phyloP scores from a whole-genome alignment of 257 asterid species.

The Scutellaria barbata region DNA sequence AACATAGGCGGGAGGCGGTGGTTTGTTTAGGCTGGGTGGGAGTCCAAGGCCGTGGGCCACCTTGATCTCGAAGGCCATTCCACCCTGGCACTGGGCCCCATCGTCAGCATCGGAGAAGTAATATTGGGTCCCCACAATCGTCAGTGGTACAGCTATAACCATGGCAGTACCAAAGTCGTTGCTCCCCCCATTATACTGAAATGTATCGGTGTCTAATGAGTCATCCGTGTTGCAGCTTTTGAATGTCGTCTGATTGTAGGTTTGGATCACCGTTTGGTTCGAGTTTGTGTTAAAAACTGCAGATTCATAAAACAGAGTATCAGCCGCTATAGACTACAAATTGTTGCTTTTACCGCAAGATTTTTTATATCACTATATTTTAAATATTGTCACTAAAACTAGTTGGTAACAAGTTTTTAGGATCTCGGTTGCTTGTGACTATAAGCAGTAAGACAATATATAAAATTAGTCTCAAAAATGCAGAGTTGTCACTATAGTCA shows the following conservation, averaged over 20 bases:
- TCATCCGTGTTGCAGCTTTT: conserved; percentile 64
- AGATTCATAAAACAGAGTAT: conserved; percentile 4
- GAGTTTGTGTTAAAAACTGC: conserved; percentile 89
- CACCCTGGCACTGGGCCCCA: conserved; percentile 67
- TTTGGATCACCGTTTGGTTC: conserved; percentile 81
- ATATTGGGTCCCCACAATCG: conserved; percentile 57
- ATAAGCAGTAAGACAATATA: too few species aligned
- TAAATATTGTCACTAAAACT: too few species aligned
- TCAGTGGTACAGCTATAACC: conserved; percentile 55
- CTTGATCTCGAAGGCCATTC: conserved; percentile 76
- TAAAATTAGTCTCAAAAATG: too few species aligned
- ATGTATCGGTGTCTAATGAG: conserved; percentile 62
- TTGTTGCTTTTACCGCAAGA: too few species aligned
- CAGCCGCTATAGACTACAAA: background rate
- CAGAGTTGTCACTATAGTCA: too few species aligned
- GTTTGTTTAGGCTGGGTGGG: conserved; percentile 84
- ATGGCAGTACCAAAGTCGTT: conserved; percentile 45
- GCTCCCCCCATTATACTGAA: conserved; percentile 57
- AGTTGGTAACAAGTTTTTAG: too few species aligned
- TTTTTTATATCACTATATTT: too few species aligned
- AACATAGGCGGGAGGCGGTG: conserved; percentile 81
- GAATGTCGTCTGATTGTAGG: conserved; percentile 76
- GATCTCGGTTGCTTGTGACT: too few species aligned
- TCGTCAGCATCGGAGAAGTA: conserved; percentile 80
- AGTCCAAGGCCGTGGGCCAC: conserved; percentile 78